Evolutionary conservation across 2,329 filamentous ascomycete species (phyloP), one percentile per base, ranked within the genome.

Genomic region (Aspergillus sp.): DNA sequence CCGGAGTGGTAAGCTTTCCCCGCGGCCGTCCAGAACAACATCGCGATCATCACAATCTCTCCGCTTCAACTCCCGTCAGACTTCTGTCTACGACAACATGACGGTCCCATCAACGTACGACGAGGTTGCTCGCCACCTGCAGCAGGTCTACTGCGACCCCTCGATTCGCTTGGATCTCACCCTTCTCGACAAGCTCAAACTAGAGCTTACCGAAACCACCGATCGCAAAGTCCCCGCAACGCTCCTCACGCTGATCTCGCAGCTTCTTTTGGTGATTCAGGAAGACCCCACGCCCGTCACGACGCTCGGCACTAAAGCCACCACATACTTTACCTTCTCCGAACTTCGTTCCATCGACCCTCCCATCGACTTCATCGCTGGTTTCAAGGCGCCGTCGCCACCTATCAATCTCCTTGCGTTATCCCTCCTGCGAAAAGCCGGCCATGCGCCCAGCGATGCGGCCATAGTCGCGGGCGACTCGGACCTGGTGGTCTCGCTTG

Each of bases 391-490:
- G 52, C 78, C 70, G 45, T 81, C 57, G 61, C 74, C 60, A 68
- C 78, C 81, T 0, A 79, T 85, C 63, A 84, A 86, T 57, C 64
- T 76, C 5, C 70, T 86, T 19, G 79, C 81, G 46, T 70, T 87
- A 7, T 76, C 77, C 1, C 65, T 87, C 32, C 68, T 87, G 38
- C 73, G 73, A 32, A 86, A 86, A 62, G 83, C 83, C 3, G 75
- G 78, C 7, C 58, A 68, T 13, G 74, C 71, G 34, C 70, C 76
- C 5, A 77, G 75, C 42, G 80, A 86, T 70, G 80, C 81, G 19
- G 82, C 82, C 17, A 79, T 80, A 45, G 76, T 86, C 25, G 83
- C 83, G 13, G 79, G 78, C 14, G 76, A 81, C 55, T 76, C 80
- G 6, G 76, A 76, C n/a, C 71, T 84, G 4, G 76, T 86, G 5